phyloP scores from a whole-genome alignment of 2,329 filamentous ascomycete genomes.

The Sarocladium oryzae region DNA sequence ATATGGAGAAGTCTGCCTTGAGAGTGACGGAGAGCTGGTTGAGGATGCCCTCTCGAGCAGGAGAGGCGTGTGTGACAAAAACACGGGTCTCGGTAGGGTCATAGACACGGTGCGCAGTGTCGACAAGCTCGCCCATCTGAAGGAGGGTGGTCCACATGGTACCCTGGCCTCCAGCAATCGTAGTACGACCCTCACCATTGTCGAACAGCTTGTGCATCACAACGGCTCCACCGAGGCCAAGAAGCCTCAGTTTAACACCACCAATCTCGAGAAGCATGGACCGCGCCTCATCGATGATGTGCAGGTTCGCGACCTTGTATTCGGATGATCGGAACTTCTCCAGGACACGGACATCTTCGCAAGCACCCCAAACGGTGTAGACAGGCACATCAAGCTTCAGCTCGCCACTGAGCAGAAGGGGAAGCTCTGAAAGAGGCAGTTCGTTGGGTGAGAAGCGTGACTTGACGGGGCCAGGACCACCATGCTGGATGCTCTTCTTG shows the following conservation, averaged over 20 bases:
- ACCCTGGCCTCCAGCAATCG: constrained; percentile 94
- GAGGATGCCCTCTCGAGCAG: constrained; percentile 88
- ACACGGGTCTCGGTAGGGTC: constrained; percentile 95
- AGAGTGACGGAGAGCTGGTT: constrained; percentile 97
- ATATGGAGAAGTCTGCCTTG: constrained; percentile 97
- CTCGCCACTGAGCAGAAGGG: constrained; percentile 79
- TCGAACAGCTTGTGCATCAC: constrained; percentile 99
- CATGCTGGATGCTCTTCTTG: constrained; percentile 60
- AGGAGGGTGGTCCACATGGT: constrained; percentile 99
- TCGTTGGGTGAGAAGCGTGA: constrained; percentile 74
- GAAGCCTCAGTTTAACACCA: constrained; percentile 88
- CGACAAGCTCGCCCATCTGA: constrained; percentile 96
- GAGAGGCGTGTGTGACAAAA: constrained; percentile 95
- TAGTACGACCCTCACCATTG: constrained; percentile 95
- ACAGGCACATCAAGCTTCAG: constrained; percentile 92
- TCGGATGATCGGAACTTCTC: constrained; percentile 97
- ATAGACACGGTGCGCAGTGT: constrained; percentile 96
- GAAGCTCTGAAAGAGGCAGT: constrained; percentile 86
- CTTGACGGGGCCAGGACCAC: constrained; percentile 74
- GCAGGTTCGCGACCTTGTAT: constrained; percentile 95
- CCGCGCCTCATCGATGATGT: constrained; percentile 97
- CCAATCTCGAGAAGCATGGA: constrained; percentile 92
- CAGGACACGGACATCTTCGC: constrained; percentile 93
- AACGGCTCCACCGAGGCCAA: constrained; percentile 90
- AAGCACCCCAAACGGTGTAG: constrained; percentile 98